A percentile compares a stretch with the other conserved stretches of the same genome.
phyloP scores from a whole-genome alignment of 2,329 filamentous ascomycete species.

The Colletotrichum sp. region DNA sequence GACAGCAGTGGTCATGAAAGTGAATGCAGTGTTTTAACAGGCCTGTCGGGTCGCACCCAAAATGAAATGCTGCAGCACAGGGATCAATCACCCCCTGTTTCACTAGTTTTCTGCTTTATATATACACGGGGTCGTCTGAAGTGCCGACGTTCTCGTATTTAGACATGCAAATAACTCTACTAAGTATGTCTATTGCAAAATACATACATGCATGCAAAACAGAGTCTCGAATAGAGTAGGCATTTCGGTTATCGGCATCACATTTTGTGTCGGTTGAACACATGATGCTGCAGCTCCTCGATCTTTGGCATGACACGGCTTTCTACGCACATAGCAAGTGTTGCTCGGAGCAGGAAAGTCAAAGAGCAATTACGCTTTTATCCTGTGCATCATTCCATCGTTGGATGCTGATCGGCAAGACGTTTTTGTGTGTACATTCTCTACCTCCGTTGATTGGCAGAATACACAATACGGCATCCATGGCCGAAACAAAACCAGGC shows the following conservation, averaged over 20 bases:
- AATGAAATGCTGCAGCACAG: background rate
- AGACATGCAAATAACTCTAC: background rate
- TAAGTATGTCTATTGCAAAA: background rate
- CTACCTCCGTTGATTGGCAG: background rate
- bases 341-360: background rate
- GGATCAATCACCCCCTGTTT: background rate
- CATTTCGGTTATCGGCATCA: background rate
- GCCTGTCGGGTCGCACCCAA: background rate
- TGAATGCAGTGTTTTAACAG: background rate
- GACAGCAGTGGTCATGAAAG: background rate
- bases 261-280: background rate
- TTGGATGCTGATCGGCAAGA: background rate
- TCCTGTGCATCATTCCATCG: fast-evolving
- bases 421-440: fast-evolving
- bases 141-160: background rate
- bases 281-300: fast-evolving
- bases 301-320: background rate
- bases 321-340: background rate
- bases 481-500: background rate
- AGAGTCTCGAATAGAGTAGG: background rate
- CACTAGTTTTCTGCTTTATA: background rate
- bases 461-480: background rate
- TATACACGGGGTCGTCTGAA: background rate
- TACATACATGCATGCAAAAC: background rate
- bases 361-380: background rate